Conservation (phyloP, 1,284 basidiomycete genomes). For the Earliella scabrosa region DNA sequence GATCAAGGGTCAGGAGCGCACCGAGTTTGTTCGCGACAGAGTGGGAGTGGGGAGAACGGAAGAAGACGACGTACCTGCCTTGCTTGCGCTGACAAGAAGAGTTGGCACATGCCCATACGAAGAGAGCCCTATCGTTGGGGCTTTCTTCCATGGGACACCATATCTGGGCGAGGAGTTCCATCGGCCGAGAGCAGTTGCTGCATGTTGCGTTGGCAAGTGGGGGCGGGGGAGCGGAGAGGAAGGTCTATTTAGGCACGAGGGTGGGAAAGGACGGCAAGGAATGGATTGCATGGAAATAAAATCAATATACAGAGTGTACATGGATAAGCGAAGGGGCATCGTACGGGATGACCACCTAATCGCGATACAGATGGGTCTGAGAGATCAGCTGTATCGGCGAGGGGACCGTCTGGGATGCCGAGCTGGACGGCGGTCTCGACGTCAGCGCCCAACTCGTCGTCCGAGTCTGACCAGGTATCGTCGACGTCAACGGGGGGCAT, state of each 20-base stretch:
- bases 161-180: slow-evolving; percentile 81
- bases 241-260: slow-evolving; percentile 28
- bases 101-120: slow-evolving; percentile 79
- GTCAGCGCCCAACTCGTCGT: slow-evolving; percentile 58
- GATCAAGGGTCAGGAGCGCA: slow-evolving; percentile 1
- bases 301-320: slow-evolving; percentile 44
- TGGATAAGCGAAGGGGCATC: slow-evolving; percentile 49
- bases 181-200: slow-evolving; percentile 68
- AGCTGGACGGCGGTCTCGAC: slow-evolving; percentile 74
- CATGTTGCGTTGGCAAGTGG: slow-evolving; percentile 52
- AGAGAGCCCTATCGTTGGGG: slow-evolving; percentile 78
- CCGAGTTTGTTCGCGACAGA: not conserved
- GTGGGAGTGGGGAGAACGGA: not conserved
- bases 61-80: slow-evolving; percentile 48
- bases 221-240: slow-evolving; percentile 37
- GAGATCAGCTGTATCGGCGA: slow-evolving; percentile 60
- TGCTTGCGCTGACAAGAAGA: slow-evolving; percentile 70
- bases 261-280: not conserved
- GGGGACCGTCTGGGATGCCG: slow-evolving; percentile 74
- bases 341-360: slow-evolving; percentile 86
- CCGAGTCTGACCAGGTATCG: slow-evolving; percentile 80
- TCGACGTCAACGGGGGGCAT: slow-evolving; percentile 36
- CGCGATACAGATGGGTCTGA: slow-evolving; percentile 80
- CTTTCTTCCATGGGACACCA: slow-evolving; percentile 88
- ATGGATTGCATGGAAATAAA: slow-evolving; percentile 25